Conservation (phyloP, 2,329 filamentous ascomycete species). For the Diaporthe australafricana region DNA sequence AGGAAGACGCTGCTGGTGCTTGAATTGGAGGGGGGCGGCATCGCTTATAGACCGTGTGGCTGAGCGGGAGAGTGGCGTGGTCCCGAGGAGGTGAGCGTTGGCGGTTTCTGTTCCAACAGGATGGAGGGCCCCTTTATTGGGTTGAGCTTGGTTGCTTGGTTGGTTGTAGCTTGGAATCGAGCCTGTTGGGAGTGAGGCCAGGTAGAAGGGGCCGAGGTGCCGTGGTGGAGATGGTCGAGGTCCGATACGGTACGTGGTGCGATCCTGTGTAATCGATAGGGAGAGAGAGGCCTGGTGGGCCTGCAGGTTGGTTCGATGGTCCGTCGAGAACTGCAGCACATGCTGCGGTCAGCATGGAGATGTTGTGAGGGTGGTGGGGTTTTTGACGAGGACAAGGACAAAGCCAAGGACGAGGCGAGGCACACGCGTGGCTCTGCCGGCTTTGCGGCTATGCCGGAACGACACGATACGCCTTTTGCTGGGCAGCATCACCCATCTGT, state of each 20-base stretch:
- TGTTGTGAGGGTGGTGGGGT: background rate
- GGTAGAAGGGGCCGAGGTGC: background rate
- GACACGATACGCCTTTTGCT: background rate
- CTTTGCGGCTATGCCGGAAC: background rate
- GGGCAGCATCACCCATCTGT: background rate
- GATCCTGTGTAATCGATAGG: background rate
- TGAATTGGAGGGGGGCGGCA: constrained; percentile 41
- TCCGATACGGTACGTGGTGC: background rate
- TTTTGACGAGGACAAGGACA: background rate
- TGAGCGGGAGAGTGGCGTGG: background rate
- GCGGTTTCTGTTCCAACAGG: background rate
- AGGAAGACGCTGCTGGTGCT: constrained; percentile 45
- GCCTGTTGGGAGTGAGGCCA: background rate
- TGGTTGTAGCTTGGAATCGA: background rate
- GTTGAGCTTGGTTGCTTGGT: background rate
- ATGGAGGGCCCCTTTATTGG: background rate
- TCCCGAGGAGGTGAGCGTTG: background rate
- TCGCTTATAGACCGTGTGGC: background rate
- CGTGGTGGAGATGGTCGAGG: too few species aligned
- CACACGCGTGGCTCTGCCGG: constrained; percentile 1
- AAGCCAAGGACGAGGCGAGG: background rate
- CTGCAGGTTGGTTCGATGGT: background rate
- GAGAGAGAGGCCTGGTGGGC: background rate
- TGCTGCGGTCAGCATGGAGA: constrained; percentile 19
- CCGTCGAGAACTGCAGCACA: background rate